Base-by-base conservation (phyloP, 106 monocot genomes). In the Dendrobium officinale region DNA sequence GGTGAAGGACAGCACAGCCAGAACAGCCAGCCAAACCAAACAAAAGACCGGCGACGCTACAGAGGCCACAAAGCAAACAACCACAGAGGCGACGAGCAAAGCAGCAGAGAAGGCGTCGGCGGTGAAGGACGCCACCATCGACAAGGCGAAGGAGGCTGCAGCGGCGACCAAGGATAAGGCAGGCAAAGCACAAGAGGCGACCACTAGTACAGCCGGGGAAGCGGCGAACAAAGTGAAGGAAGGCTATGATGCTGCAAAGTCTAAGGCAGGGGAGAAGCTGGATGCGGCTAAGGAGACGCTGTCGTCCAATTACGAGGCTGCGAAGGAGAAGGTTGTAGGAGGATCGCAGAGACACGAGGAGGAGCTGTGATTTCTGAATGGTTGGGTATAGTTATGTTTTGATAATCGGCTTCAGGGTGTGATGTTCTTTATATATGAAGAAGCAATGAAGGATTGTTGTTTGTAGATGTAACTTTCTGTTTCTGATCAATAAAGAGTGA, bases 281-380 rank as follows among this genome's bases (percentile, higher is more conserved):
- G 80, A 73, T 37, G 49, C 72, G 8, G 72, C 47, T 4, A 80
- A 80, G 44, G 68, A 79, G 45, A 44, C 41, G n/a, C 16, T 79
- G 42, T 42, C 79, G 1, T 79, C 79, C 0, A 67, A 43, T 44
- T 79, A 67, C 16, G 64, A 79, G 79, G 42, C 66, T 5, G 79
- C 79, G 0, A 79, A 79, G 68, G 68, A 79, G 68, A 79, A 79
- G 70, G 79, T 66, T 19, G 48, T 47, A 2, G 80, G 51, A 3
- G 70, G 72, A 22, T 6, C 42, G 44, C 27, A 79, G 9, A 44
- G 44, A 48, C 19, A 9, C 10, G 79, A 67, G 0, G 79, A 68
- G 16, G 79, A 79, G 79, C 79, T 79, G 4, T 79, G 67, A 78
- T 27, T 66, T 22, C 26, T 37, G 16, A 70, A 33, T 70, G 15